These are phyloP conservation scores for Astrothelium macrocarpum DNA, from an alignment of 495 filamentous ascomycete species.

Conservation along the genomic window DNA sequence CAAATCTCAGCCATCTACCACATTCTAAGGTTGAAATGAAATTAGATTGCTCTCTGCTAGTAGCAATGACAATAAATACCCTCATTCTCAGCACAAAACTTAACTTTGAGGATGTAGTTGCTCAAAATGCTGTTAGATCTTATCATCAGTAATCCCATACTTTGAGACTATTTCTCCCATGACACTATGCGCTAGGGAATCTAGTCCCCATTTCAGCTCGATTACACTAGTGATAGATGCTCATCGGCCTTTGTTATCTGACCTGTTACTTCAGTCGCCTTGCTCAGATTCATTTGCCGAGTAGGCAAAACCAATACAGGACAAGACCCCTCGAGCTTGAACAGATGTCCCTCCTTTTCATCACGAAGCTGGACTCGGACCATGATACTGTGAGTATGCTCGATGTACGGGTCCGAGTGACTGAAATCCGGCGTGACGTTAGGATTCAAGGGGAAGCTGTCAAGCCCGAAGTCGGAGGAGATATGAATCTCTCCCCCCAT, in stretches of 20 bases:
- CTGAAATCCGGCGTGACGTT: not conserved
- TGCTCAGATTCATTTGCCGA: not conserved
- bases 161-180: no score
- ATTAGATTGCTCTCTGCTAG: no score
- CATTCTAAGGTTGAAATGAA: no score
- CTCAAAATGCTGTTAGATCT: no score
- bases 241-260: not conserved
- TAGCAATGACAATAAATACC: no score
- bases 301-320: not conserved
- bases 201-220: no score
- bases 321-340: not conserved
- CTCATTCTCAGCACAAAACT: no score
- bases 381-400: not conserved
- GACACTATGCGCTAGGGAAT: no score
- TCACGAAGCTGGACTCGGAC: not conserved
- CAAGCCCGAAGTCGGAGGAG: not conserved
- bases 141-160: no score
- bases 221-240: no score
- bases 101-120: no score
- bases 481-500: not conserved
- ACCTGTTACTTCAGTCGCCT: not conserved
- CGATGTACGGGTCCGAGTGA: not conserved
- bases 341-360: not conserved
- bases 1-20: no score
- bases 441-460: not conserved